These are phyloP conservation scores for Codiaeum variegatum DNA, from an alignment of 441 rosid genomes.

Conservation along the genomic window DNA sequence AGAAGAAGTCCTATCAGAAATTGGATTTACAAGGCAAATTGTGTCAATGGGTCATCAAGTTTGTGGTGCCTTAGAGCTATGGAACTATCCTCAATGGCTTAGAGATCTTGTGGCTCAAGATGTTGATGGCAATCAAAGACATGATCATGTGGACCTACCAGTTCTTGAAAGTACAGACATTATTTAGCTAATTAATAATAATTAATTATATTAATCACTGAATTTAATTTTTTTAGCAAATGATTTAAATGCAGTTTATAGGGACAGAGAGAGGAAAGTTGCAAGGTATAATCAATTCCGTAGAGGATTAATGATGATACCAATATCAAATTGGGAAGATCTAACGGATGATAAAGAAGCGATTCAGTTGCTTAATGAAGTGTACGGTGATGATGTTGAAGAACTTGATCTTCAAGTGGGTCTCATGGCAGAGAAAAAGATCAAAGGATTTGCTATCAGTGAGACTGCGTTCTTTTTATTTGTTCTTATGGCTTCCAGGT, in stretches of 20 bases:
- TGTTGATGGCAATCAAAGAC: constrained; percentile 46
- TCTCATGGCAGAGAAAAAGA: constrained; percentile 68
- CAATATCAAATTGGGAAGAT: constrained; percentile 64
- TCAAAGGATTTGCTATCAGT: constrained; percentile 71
- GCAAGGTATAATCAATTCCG: constrained; percentile 69
- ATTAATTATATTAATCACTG: neutral
- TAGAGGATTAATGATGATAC: constrained; percentile 44
- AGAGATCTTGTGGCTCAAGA: constrained; percentile 48
- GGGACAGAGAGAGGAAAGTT: constrained; percentile 66
- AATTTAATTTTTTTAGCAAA: neutral
- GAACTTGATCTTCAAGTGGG: constrained; percentile 61
- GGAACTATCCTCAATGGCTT: constrained; percentile 75
- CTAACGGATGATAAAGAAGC: constrained; percentile 57
- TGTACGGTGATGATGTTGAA: constrained; percentile 58
- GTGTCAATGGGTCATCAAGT: constrained; percentile 86
- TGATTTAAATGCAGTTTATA: constrained; percentile 36
- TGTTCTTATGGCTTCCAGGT: constrained; percentile 58
- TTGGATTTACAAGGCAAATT: constrained; percentile 48
- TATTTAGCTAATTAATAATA: neutral
- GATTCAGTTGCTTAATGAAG: constrained; percentile 40
- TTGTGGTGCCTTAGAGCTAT: constrained; percentile 55
- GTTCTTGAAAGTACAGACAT: constrained; percentile 56
- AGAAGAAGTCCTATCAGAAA: constrained; percentile 33
- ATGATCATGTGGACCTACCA: constrained; percentile 50
- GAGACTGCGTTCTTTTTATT: constrained; percentile 64